These are phyloP conservation scores for Herpetospermum pedunculosum DNA, from an alignment of 306 rosid species.

Conservation along the genomic window DNA sequence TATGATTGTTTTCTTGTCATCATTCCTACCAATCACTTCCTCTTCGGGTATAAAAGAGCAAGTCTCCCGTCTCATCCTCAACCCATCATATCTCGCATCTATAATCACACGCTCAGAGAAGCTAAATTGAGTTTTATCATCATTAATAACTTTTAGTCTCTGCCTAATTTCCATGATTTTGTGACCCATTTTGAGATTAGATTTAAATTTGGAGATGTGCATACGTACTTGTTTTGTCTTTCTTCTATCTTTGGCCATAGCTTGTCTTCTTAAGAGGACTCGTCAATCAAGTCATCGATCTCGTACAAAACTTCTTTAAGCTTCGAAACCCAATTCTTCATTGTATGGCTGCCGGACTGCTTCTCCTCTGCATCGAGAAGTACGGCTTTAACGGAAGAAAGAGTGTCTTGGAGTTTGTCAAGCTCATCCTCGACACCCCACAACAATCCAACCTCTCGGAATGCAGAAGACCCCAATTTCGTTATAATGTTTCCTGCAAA, in stretches of 20 bases:
- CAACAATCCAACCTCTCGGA: no score
- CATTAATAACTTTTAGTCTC: not conserved
- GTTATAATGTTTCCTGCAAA: no score
- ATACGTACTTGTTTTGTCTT: not conserved
- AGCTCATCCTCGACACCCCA: no score
- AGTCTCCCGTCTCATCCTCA: not conserved
- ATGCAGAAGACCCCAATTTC: no score
- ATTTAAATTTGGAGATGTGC: not conserved
- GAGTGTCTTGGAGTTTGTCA: no score
- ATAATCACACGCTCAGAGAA: not conserved
- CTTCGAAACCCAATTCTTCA: no score
- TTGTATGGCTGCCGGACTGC: no score
- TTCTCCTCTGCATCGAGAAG: no score
- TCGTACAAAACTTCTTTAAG: no score
- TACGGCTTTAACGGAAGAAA: no score
- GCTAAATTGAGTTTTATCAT: not conserved
- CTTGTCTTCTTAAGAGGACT: not conserved
- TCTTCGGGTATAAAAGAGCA: not conserved
- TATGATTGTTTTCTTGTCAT: not conserved
- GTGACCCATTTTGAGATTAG: not conserved
- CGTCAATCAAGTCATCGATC: no score
- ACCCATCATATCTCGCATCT: not conserved
- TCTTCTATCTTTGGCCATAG: not conserved
- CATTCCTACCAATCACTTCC: constrained; percentile 8
- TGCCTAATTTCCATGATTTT: not conserved